Conservation (phyloP, 805 yeast genomes). For the Wickerhamomyces alni region DNA sequence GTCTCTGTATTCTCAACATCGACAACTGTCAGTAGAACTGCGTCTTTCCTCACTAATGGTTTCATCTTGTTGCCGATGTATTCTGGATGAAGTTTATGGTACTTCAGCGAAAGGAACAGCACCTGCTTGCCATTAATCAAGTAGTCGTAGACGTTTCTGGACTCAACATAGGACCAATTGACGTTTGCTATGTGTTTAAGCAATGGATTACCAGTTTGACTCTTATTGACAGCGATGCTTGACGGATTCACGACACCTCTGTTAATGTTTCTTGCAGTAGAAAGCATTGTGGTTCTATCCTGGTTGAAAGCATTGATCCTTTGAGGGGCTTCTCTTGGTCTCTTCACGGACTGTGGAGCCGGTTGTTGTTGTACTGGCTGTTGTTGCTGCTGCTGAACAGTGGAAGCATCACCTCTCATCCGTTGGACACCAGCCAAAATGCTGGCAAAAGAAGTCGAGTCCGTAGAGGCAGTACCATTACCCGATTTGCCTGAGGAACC, state of each 20-base stretch:
- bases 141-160: constrained; percentile 53
- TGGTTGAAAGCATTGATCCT: constrained; percentile 21
- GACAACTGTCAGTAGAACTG: constrained; percentile 56
- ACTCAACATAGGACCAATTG: constrained; percentile 45
- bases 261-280: background rate
- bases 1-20: constrained; percentile 57
- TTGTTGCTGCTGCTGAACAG: constrained; percentile 6
- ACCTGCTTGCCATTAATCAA: constrained; percentile 51
- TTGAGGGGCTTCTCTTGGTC: constrained; percentile 7
- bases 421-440: constrained; percentile 64
- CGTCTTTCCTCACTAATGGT: constrained; percentile 32
- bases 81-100: constrained; percentile 73
- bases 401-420: constrained; percentile 36
- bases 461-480: constrained; percentile 19
- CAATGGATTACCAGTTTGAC: constrained; percentile 71
- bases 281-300: constrained; percentile 8
- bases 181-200: constrained; percentile 47
- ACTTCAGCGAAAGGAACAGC: constrained; percentile 60
- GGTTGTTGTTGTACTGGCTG: background rate
- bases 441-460: constrained; percentile 63
- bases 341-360: background rate
- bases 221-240: constrained; percentile 50
- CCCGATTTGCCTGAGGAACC: background rate
- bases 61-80: constrained; percentile 56
- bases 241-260: constrained; percentile 13